Evolutionary conservation across 768 basidiomycete species (phyloP), one percentile per base, ranked within the genome.

Genomic region (Mycena venus): DNA sequence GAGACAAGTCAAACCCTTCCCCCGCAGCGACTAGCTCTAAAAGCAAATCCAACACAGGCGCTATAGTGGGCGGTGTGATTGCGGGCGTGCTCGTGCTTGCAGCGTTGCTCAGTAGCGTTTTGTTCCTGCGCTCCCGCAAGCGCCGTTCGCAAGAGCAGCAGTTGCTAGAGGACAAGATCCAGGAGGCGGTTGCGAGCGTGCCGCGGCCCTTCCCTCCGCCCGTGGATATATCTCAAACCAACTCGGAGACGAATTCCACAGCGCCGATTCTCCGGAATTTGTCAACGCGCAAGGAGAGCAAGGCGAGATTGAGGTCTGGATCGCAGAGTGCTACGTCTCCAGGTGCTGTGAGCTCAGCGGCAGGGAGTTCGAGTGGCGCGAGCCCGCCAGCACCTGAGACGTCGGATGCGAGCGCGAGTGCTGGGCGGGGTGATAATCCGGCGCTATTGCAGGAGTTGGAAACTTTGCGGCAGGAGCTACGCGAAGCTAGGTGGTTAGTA

Each of bases 401-500:
- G 12, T 49, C 47, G 2, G n/a, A 49, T 49, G 47, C 47, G 47
- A 49, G 47, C 19, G 47, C 47, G 47, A 49, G 47, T 49, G 58
- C 58, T 60, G 58, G 58, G 58, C 58, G 34, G 58, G 58, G 36
- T 40, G 58, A 60, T 38, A 38, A 60, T 23, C 58, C 58, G 58
- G 58, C 36, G 58, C 34, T 60, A 60, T 60, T 60, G 58, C 58
- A 60, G 58, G 58, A 60, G 58, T 60, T 60, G 58, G 58, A 60
- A 60, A 60, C 34, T 60, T 60, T 60, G 32, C 58, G 58, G 58
- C 58, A 60, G 58, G 58, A 60, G 36, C 36, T 60, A 60, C 58
- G 58, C 58, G 58, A 60, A 60, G 58, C 58, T 60, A 60, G 58
- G 58, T 60, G 58, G 58, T 60, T 60, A 60, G 58, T 60, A 60